Evolutionary conservation across 2,329 filamentous ascomycete genomes (phyloP), one percentile per base, ranked within the genome.

Genomic region (Alternaria angustiovoidea): DNA sequence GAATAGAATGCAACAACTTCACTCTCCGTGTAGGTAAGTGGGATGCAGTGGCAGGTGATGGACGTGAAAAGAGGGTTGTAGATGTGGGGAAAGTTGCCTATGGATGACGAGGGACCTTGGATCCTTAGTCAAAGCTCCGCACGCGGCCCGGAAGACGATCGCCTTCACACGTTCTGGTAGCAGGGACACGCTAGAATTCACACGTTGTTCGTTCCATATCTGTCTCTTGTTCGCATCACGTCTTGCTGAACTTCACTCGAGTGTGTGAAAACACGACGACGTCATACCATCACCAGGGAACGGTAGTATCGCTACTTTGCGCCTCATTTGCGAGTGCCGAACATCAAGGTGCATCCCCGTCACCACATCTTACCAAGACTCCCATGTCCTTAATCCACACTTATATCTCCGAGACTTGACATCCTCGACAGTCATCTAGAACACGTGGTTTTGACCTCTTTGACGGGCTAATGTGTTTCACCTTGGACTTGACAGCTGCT

Each of bases 81-180:
- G 55, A 59, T 62, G 62, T 59, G 62, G 62, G 58, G 62, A 58
- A 57, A 43, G 61, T 57, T 61, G 54, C 28, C 58, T 53, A 63
- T 51, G 54, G 47, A 63, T 63, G 61, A 63, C 61, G 61, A 63
- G 54, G 48, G 57, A 57, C 34, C 51, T 59, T 41, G 51, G 44
- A 57, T 24, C 24, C 54, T 54, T 60, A 64, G 62, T 56, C 59
- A 54, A 62, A 62, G 62, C 62, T 62, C 59, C 54, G 55, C 61
- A 57, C 36, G 59, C 58, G 54, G 58, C 39, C 61, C 46, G 58
- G 52, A 28, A 44, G 48, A 57, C 43, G 53, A 48, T 48, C 55
- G 57, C 51, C 41, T 61, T 53, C 38, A 53, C 57, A 34, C 43
- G 39, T 56, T 41, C 34, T 49, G 52, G 39, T 28, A 47, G 39